Base-by-base conservation (phyloP, 2,329 filamentous ascomycete species). In the Amylocarpus encephaloides region DNA sequence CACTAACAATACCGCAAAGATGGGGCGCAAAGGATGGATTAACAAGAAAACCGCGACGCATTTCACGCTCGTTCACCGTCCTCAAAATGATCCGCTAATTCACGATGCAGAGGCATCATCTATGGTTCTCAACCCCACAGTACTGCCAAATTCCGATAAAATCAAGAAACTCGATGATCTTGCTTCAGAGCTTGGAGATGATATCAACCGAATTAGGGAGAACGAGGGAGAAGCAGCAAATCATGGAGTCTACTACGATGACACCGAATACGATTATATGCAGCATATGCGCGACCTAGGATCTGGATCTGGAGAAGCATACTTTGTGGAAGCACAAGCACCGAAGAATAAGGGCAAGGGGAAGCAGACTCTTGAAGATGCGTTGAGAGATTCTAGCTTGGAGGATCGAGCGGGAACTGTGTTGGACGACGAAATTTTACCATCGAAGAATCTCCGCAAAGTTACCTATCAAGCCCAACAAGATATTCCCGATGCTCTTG, bases 241-340 rank as follows among this genome's bases (percentile, higher is more conserved):
- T 67, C 82, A 96, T 70, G 93, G 93, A 57, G 81, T 98, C 57
- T 98, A 87, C 75, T 98, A 79, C 68, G 94, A 98, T 70, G 93
- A 98, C 70, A 86, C 88, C 57, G 80, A 88, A 64, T 98, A 98
- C 71, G 93, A 98, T 70, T 98, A 98, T 72, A 98, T 98, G 93
- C 93, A 98, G 70, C 93, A 98, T 70, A 74, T 98, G 77, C 86
- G 90, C 49, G 93, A 97, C 62, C 73, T 98, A n/a, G 84, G 84
- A 50, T 69, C 74, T 39, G 88, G 74, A 2, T 64, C 65, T 2
- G 87, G 87, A 29, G 85, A 90, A 49, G 81, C 85, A 29, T 83
- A 91, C 43, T 97, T 95, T 65, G 78, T 98, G 35, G 90, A 96
- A 60, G 77, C 80, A n/a, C 77, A 79, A 46, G 69, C 74, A 11